Evolutionary conservation across 192 early-diverging fungal species (phyloP).

Genomic region (Coemansia sp.): DNA sequence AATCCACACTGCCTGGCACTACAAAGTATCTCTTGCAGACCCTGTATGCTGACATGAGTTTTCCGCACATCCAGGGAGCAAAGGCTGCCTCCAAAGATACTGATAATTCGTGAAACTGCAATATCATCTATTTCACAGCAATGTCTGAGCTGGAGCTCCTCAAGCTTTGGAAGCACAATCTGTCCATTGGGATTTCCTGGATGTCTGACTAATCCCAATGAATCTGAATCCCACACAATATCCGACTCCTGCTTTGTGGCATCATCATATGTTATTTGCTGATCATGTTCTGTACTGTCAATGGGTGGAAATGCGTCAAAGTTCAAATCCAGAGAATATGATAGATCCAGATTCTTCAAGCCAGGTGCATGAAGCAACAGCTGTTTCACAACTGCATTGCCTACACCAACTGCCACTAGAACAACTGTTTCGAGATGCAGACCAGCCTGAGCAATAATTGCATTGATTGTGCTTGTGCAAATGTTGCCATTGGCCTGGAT

Average conservation of each 20-base stretch:
- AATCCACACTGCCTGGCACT: constrained; percentile 3
- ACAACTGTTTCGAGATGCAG: constrained; percentile 18
- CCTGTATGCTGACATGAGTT: constrained; percentile 5
- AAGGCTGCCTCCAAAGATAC: constrained; percentile 22
- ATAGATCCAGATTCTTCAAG: constrained; percentile 26
- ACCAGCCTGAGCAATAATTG: constrained; percentile 8
- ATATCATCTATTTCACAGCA: constrained; percentile 17
- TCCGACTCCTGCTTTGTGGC: neutral
- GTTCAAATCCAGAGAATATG: constrained; percentile 21
- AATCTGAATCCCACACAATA: neutral
- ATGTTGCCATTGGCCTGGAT: constrained; percentile 24
- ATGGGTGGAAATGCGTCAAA: constrained; percentile 28
- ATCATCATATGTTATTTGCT: neutral
- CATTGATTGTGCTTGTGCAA: constrained; percentile 9
- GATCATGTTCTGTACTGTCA: neutral
- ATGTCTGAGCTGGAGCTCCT: constrained; percentile 10
- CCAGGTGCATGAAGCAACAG: constrained; percentile 19
- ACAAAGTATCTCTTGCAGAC: neutral
- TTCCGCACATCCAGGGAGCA: constrained; percentile 13
- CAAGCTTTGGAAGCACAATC: constrained; percentile 28
- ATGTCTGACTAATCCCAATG: neutral
- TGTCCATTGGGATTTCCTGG: neutral
- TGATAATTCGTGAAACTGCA: constrained; percentile 15
- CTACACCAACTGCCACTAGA: constrained; percentile 19
- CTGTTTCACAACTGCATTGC: constrained; percentile 14